Evolutionary conservation across 495 filamentous ascomycete genomes (phyloP).

Genomic region (Podospora appendiculata): DNA sequence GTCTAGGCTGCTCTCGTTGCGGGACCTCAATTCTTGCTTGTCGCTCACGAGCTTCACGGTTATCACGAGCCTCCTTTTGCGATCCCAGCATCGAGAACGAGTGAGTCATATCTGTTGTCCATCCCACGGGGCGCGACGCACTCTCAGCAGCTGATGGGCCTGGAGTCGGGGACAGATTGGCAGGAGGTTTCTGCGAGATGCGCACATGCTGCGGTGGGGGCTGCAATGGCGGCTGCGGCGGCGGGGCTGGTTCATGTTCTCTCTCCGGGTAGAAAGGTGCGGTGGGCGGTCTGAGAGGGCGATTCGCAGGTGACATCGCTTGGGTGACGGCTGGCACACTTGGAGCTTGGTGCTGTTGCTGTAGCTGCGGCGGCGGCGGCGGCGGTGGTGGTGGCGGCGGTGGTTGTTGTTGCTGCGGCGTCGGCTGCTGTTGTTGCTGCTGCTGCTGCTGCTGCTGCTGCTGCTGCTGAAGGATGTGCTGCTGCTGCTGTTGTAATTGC

Average conservation of each 20-base stretch:
- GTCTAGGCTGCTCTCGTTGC: slow-evolving; percentile 13
- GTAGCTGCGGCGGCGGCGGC: slow-evolving; percentile 3
- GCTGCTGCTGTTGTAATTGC: background rate
- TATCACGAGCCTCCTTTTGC: slow-evolving; percentile 10
- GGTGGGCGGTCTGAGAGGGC: slow-evolving; percentile 29
- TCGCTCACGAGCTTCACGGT: slow-evolving; percentile 19
- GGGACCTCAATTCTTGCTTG: slow-evolving; percentile 5
- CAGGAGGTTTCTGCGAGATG: slow-evolving; percentile 19
- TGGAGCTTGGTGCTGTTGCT: slow-evolving; percentile 3
- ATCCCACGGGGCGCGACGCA: slow-evolving; percentile 11
- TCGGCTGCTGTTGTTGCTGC: background rate
- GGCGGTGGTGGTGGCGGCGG: background rate
- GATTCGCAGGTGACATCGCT: slow-evolving; percentile 30
- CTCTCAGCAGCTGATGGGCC: slow-evolving; percentile 19
- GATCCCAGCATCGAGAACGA: slow-evolving; percentile 11
- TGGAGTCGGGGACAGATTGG: slow-evolving; percentile 3
- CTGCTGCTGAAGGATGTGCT: background rate
- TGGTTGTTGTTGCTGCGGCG: background rate
- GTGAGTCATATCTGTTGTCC: slow-evolving; percentile 13
- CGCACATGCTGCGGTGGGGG: slow-evolving; percentile 11
- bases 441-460: background rate
- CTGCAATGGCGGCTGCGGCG: slow-evolving; percentile 6
- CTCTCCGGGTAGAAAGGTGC: slow-evolving; percentile 22
- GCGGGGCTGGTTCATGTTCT: slow-evolving; percentile 16
- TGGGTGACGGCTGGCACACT: slow-evolving; percentile 12